Evolutionary conservation across 2,329 filamentous ascomycete species (phyloP), one percentile per base, ranked within the genome.

Genomic region (Aspergillus luchuensis): DNA sequence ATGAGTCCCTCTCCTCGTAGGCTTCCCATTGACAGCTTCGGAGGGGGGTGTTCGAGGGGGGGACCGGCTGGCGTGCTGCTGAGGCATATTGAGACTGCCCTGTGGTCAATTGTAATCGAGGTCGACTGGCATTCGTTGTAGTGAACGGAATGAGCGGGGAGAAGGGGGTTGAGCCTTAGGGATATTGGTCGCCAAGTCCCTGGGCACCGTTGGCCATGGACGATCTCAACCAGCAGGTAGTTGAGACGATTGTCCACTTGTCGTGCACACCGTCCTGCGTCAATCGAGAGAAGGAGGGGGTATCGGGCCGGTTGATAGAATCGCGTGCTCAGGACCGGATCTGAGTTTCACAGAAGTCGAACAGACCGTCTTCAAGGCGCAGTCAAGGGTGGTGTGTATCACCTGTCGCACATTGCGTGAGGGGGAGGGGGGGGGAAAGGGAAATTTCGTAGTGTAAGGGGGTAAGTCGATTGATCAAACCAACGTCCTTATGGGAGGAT

Each of bases 31-130:
- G 48, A 69, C 66, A 49, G 70, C 72, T 56, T 74, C 74, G 10
- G 73, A 71, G 43, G 76, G 73, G 53, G 78, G 78, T 7, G 78
- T 80, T 39, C 70, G 73, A 50, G 78, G 78, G 56, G 78, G 76
- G 15, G 76, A 77, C 52, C 67, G 63, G 51, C 67, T 63, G 38
- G 66, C 61, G 33, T 72, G 70, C 56, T 69, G 70, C 54, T 69
- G 71, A 56, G 69, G 69, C 69, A 72, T 71, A 61, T 61, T 69
- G 58, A 60, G 52, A 53, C 63, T 70, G 25, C 62, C 13, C 30
- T 48, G 62, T 56, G 47, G 61, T 43, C 62, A 41, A 58, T 45
- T 39, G 36, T 33, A 17, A 56, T 15, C 25, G 25, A 50, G 47
- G 28, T 21, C 43, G 36, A 23, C 30, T 36, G 36, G 41, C 41